Evolutionary conservation across 2,329 filamentous ascomycete species (phyloP).

Genomic region (Hypoxylon sp.): DNA sequence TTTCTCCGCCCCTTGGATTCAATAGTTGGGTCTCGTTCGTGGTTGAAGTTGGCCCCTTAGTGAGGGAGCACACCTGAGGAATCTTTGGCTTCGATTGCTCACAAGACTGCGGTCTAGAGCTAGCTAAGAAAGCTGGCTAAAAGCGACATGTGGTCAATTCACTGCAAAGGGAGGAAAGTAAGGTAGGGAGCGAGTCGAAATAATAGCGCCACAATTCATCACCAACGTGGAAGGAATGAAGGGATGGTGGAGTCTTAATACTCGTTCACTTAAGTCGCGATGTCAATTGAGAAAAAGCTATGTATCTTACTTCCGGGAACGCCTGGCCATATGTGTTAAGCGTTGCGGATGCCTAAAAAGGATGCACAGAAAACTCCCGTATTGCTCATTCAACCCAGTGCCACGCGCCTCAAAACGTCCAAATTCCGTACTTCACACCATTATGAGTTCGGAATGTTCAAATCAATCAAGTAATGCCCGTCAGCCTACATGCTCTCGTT

Average conservation of each 20-base stretch:
- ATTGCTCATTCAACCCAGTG: slow-evolving; percentile 49
- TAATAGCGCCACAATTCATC: background rate
- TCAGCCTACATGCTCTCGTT: slow-evolving; percentile 18
- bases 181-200: slow-evolving; percentile 2
- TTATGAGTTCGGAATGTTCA: slow-evolving; percentile 27
- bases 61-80: slow-evolving; percentile 13
- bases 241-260: slow-evolving; percentile 25
- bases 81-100: background rate
- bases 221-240: slow-evolving; percentile 27
- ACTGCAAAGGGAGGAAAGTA: slow-evolving; percentile 25
- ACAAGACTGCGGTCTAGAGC: slow-evolving; percentile 5
- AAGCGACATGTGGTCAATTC: slow-evolving; percentile 4
- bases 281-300: slow-evolving; percentile 29
- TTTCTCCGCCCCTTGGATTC: background rate
- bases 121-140: background rate
- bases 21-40: slow-evolving; percentile 15
- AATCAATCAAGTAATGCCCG: slow-evolving; percentile 32
- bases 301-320: slow-evolving; percentile 44
- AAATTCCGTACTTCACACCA: slow-evolving; percentile 35
- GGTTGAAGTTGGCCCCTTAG: slow-evolving; percentile 13
- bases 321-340: slow-evolving; percentile 47
- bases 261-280: slow-evolving; percentile 22
- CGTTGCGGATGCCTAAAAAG: slow-evolving; percentile 40
- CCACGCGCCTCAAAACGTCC: slow-evolving; percentile 43
- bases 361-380: slow-evolving; percentile 43